Evolutionary conservation across 345 rosid genomes (phyloP).

Genomic region (Reutealis trisperma): DNA sequence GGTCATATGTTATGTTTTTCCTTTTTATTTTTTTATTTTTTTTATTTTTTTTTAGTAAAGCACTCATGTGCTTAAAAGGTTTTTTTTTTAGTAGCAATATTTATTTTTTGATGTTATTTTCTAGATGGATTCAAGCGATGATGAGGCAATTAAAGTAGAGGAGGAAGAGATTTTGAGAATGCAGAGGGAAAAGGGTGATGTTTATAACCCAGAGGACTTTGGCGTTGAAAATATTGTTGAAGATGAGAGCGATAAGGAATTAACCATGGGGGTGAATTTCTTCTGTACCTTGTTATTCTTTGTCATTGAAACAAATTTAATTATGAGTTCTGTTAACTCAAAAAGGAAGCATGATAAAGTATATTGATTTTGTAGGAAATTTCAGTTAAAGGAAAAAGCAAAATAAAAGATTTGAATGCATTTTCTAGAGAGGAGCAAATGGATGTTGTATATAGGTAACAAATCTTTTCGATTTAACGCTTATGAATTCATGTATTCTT

Average conservation of each 20-base stretch:
- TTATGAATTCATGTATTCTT: neutral
- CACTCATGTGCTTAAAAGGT: neutral
- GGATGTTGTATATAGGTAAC: conserved; percentile 78
- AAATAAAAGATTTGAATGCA: conserved; percentile 66
- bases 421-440: conserved; percentile 86
- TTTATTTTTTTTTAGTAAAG: neutral
- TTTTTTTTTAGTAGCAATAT: neutral
- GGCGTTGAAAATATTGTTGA: conserved; percentile 62
- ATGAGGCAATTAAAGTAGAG: conserved; percentile 65
- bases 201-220: conserved; percentile 65
- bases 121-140: conserved; percentile 76
- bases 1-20: neutral
- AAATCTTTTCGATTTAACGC: neutral
- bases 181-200: conserved; percentile 46
- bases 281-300: conserved; percentile 14
- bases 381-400: conserved; percentile 51
- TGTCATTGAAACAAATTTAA: neutral
- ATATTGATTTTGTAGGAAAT: conserved; percentile 52
- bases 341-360: neutral
- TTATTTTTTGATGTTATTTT: conserved; percentile 18
- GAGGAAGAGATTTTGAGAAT: conserved; percentile 62
- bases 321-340: neutral
- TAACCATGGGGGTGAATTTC: conserved; percentile 67
- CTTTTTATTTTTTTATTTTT: neutral
- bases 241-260: conserved; percentile 55